Evolutionary conservation across 148 eudicot genomes (phyloP), one percentile per base, ranked within the genome.

Genomic region (Rhododendron molle): DNA sequence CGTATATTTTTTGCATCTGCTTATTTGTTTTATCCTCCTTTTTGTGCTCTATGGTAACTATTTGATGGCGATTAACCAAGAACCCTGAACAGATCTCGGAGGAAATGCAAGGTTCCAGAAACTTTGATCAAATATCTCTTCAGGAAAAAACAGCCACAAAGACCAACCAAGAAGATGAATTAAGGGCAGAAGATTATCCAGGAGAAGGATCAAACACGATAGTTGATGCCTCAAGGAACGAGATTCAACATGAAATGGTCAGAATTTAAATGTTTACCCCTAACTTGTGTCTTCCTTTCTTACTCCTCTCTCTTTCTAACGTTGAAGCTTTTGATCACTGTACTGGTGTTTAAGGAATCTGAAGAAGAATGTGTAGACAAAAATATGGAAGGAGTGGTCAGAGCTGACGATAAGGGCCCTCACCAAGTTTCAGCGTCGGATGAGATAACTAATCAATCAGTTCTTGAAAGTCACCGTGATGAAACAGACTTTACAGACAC

Each of bases 91-190:
- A 89, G 90, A 60, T 49, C 77, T n/a, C 46, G 1, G 81, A 76
- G 43, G 87, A 81, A 38, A 80, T 76, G 32, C 84, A 82, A 85
- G 85, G n/a, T 86, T 80, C 67, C 7, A 47, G 69, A 80, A 65
- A 72, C 78, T 71, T 71, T 62, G 47, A 50, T n/a, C 13, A 20
- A 78, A n/a, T 38, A 38, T 54, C 81, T 76, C 73, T 71, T 18
- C 26, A 28, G 67, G 86, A 79, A 62, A 62, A 77, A 26, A 15
- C 28, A 16, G 83, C 32, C 56, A 26, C 86, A 56, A 47, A 43
- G 74, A 60, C 43, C 56, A 78, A 44, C 74, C 86, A 60, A 43
- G 83, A 43, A 78, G 83, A 43, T 56, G 76, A 78, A 43, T 23
- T 78, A 77, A 62, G 21, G 76, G 76, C 16, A 16, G 83, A 85